phyloP scores from a whole-genome alignment of 768 basidiomycete species.

The Rhizopogon vesiculosus region DNA sequence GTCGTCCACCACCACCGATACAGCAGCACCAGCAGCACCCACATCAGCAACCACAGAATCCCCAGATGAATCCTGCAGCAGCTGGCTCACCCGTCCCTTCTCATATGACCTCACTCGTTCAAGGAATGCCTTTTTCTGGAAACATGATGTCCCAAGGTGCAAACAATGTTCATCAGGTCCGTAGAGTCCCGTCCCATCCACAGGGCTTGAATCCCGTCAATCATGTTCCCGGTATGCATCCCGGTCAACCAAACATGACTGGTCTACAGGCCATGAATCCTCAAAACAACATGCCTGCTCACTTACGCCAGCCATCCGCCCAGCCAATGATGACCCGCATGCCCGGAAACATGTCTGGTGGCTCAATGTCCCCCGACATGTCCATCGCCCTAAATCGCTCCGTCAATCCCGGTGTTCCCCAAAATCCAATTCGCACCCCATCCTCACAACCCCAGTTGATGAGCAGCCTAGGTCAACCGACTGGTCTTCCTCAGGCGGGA shows the following conservation, averaged over 20 bases:
- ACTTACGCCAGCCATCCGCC: slow-evolving; percentile 32
- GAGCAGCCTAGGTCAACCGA: slow-evolving; percentile 35
- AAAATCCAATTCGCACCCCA: slow-evolving; percentile 37
- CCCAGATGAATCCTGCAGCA: slow-evolving; percentile 28
- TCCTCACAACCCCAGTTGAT: slow-evolving; percentile 46
- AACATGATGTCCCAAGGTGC: slow-evolving; percentile 38
- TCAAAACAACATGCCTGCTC: slow-evolving; percentile 36
- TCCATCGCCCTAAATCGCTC: slow-evolving; percentile 28
- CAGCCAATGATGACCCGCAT: slow-evolving; percentile 29
- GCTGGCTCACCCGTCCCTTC: slow-evolving; percentile 19
- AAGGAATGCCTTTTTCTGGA: slow-evolving; percentile 37
- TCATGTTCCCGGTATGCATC: slow-evolving; percentile 32
- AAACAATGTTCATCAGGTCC: slow-evolving; percentile 31
- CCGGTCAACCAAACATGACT: slow-evolving; percentile 29
- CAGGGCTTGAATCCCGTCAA: slow-evolving; percentile 37
- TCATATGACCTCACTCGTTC: slow-evolving; percentile 28
- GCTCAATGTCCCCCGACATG: slow-evolving; percentile 41
- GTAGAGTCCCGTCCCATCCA: slow-evolving; percentile 59
- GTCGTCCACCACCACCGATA: slow-evolving; percentile 7
- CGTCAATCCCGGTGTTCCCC: slow-evolving; percentile 38
- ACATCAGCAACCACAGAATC: slow-evolving; percentile 34
- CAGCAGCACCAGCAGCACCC: slow-evolving; percentile 29
- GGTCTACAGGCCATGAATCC: slow-evolving; percentile 43
- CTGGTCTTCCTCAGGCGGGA: slow-evolving; percentile 23
- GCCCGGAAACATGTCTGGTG: slow-evolving; percentile 23